Conservation (phyloP, 177 flowering plant species). For the Vitis hybrid region DNA sequence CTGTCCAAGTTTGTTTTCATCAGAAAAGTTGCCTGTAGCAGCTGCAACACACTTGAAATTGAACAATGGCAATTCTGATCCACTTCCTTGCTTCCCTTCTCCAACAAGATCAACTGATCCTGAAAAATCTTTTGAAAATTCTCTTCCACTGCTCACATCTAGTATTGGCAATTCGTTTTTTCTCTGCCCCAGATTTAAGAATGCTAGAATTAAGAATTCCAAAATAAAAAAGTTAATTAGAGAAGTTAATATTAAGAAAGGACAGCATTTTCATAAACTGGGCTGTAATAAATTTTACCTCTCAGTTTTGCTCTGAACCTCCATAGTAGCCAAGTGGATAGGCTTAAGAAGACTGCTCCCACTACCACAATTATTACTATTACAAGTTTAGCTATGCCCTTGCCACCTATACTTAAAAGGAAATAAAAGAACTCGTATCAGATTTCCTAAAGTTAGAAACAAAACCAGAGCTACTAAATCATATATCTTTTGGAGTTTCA, state of each 20-base stretch:
- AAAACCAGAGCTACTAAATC: not conserved
- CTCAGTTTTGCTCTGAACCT: conserved; percentile 26
- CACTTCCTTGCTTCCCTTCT: conserved; percentile 36
- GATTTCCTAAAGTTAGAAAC: not conserved
- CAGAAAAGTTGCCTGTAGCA: conserved; percentile 63
- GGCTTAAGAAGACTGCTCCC: conserved; percentile 19
- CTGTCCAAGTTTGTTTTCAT: conserved; percentile 62
- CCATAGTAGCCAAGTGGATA: conserved; percentile 32
- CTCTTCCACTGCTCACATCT: conserved; percentile 30
- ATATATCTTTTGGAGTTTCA: not conserved
- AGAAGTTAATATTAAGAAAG: not conserved
- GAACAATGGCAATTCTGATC: conserved; percentile 48
- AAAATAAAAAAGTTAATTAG: not conserved
- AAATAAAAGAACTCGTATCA: not conserved
- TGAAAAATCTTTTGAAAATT: conserved; percentile 39
- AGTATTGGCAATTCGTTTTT: conserved; percentile 9
- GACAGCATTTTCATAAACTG: not conserved
- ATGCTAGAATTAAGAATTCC: conserved; percentile 3
- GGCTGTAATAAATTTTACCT: conserved; percentile 22
- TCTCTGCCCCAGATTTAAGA: conserved; percentile 7
- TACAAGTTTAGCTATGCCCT: conserved; percentile 16
- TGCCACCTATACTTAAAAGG: conserved; percentile 19
- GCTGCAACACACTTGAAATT: conserved; percentile 37
- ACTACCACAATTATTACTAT: conserved; percentile 20
- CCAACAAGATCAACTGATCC: conserved; percentile 29